Evolutionary conservation across 495 filamentous ascomycete genomes (phyloP), one percentile per base, ranked within the genome.

Genomic region (Hypoxylon lenormandii): DNA sequence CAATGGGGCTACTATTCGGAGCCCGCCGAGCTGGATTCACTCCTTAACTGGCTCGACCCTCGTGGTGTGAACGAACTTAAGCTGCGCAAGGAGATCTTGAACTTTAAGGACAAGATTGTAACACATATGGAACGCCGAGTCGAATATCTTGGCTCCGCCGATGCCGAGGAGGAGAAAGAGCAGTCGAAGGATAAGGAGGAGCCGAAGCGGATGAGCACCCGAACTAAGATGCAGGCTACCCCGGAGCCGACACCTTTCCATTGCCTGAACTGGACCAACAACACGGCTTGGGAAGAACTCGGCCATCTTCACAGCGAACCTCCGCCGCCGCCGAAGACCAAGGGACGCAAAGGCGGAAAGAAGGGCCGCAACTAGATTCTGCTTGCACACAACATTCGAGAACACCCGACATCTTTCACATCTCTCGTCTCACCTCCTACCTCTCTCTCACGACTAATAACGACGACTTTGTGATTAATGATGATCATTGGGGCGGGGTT

Each of bases 1-100:
- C 90, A 97, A 76, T 98, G 94, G 92, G 95, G 91, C 12, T 98
- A 91, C 80, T 92, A 91, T 74, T 91, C 95, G 48, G 89, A 94
- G 1, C 88, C 92, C 0, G 85, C 89, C 18, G 80, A 88, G 19
- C 77, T 98, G 5, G 92, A 94, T 48, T 84, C 83, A 59, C 86
- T 98, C 13, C 86, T 97, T 52, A 85, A 84, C 23, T 98, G 95
- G 95, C 83, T 98, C 4, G 95, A 98, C 72, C 80, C 88, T 6
- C 89, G 90, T 22, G 95, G 95, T 0, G 79, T 87, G 37, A 91
- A 95, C 33, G 95, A 98, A 77, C 77, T 87, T 33, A 94, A 92
- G 73, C 80, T 98, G 19, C 85, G 89, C 33, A 96, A 96, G 77
- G 93, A 97, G 77, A 84, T 98, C 1, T 80, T 89, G 55, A 77